These are phyloP conservation scores for Paramecium caudatum DNA, from an alignment of 73 alveolate species.

Conservation along the genomic window DNA sequence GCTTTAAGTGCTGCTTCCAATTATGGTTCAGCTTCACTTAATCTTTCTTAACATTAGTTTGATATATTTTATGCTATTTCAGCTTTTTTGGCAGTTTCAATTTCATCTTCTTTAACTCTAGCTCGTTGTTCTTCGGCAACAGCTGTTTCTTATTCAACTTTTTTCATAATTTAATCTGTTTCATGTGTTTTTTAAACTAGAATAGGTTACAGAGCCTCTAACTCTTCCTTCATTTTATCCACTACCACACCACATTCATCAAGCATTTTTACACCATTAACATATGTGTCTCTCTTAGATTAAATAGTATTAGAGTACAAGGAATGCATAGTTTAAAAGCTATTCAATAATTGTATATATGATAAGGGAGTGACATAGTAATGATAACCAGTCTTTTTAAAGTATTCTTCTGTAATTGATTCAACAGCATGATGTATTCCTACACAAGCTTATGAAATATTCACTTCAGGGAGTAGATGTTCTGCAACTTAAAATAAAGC, in stretches of 20 bases:
- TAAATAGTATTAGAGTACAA: conserved; percentile 70
- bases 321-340: conserved; percentile 80
- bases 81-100: conserved; percentile 89
- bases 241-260: conserved; percentile 92
- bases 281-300: conserved; percentile 88
- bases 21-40: conserved; percentile 95
- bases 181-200: conserved; percentile 92
- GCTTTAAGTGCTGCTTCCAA: conserved; percentile 94
- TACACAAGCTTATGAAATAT: conserved; percentile 87
- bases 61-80: conserved; percentile 90
- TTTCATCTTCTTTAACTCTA: conserved; percentile 91
- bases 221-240: conserved; percentile 91
- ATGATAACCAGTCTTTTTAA: conserved; percentile 71
- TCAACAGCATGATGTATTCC: conserved; percentile 87
- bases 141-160: conserved; percentile 89
- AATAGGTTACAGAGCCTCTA: conserved; percentile 93
- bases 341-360: conserved; percentile 83
- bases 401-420: conserved; percentile 70
- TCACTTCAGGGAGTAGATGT: conserved; percentile 68
- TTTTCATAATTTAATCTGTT: conserved; percentile 91
- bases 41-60: conserved; percentile 89
- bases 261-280: conserved; percentile 91
- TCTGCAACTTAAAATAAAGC: conserved; percentile 89
- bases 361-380: conserved; percentile 79
- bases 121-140: conserved; percentile 94